Evolutionary conservation across 306 rosid species (phyloP).

Genomic region (Acacia crassicarpa): DNA sequence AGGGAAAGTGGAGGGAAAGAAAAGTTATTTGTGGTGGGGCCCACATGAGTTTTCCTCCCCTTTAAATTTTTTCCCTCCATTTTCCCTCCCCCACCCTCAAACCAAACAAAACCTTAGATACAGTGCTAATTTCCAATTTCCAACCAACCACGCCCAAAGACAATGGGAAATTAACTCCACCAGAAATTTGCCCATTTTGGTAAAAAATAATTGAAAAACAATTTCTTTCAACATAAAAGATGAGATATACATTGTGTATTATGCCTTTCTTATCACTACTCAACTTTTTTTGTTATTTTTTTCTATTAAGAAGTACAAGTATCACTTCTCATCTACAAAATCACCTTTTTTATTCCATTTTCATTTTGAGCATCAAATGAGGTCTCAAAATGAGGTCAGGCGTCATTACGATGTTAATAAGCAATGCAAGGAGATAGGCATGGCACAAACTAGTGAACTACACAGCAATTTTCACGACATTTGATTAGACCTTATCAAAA

Average conservation of each 20-base stretch:
- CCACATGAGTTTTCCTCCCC: too few relatives aligned
- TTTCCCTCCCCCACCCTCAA: too few relatives aligned
- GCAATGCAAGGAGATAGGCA: not conserved
- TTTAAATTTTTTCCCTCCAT: too few relatives aligned
- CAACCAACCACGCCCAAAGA: not conserved
- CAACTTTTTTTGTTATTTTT: not conserved
- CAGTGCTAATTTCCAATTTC: not conserved
- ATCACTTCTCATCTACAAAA: not conserved
- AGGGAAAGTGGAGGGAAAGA: too few relatives aligned
- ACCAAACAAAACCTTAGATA: too few relatives aligned
- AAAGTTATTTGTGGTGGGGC: too few relatives aligned
- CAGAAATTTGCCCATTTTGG: not conserved
- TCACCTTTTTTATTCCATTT: not conserved
- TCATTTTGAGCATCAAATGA: not conserved
- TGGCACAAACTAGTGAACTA: slow-evolving; percentile 13
- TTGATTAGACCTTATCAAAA: not conserved
- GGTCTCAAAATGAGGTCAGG: slow-evolving; percentile 10
- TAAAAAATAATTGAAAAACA: not conserved
- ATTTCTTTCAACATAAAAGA: not conserved
- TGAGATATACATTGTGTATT: not conserved
- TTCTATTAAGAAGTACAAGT: not conserved
- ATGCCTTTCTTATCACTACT: not conserved
- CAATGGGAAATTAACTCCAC: not conserved
- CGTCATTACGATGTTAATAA: slow-evolving; percentile 1
- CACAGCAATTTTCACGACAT: slow-evolving; percentile 2